These are phyloP conservation scores for Takashimella koratensis DNA, from an alignment of 1,284 basidiomycete species.

Conservation along the genomic window DNA sequence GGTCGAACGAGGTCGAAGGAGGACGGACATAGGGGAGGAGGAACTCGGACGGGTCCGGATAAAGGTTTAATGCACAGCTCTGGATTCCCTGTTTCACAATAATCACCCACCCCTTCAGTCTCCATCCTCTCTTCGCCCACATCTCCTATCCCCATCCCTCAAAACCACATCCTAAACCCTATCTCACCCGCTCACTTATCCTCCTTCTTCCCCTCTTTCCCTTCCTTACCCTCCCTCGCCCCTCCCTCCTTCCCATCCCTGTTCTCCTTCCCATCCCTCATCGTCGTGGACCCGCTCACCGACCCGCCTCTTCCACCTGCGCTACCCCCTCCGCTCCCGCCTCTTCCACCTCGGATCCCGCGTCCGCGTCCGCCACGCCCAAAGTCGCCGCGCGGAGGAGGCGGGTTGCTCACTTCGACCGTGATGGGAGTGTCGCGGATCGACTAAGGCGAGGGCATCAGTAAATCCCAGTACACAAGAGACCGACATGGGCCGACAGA, in stretches of 20 bases:
- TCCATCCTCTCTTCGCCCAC: too few species aligned
- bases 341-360: slow-evolving; percentile 48
- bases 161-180: background rate
- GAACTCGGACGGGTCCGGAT: too few species aligned
- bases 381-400: slow-evolving; percentile 17
- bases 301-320: slow-evolving; percentile 25
- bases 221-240: slow-evolving; percentile 2
- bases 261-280: slow-evolving; percentile 3
- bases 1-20: too few species aligned
- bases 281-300: background rate
- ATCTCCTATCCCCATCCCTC: too few species aligned
- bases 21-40: too few species aligned
- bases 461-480: background rate
- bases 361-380: slow-evolving; percentile 34
- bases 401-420: slow-evolving; percentile 47
- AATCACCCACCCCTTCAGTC: too few species aligned
- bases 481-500: background rate
- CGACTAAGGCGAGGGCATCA: slow-evolving; percentile 14
- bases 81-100: too few species aligned
- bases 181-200: slow-evolving; percentile 2
- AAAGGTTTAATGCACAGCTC: too few species aligned
- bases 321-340: slow-evolving; percentile 55
- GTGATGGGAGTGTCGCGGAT: slow-evolving; percentile 48
- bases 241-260: slow-evolving; percentile 4
- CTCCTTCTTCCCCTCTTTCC: slow-evolving; percentile 8